Evolutionary conservation across 768 basidiomycete genomes (phyloP).

Genomic region (Omphalotus guepiniiformis): DNA sequence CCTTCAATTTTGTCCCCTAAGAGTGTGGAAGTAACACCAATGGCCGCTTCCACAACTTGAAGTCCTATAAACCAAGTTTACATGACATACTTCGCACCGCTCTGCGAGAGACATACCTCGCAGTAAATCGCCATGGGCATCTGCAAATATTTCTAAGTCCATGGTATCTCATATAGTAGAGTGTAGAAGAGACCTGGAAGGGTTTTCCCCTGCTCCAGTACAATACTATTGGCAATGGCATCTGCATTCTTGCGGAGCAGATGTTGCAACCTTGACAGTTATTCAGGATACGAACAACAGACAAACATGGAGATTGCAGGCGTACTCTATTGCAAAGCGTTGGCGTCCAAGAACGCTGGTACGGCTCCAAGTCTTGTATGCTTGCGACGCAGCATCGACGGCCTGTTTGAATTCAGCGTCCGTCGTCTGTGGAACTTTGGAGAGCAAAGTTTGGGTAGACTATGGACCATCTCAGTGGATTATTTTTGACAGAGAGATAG

Average conservation of each 20-base stretch:
- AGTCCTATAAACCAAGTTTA: constrained; percentile 34
- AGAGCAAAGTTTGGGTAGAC: constrained; percentile 89
- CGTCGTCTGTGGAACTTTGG: constrained; percentile 88
- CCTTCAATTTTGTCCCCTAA: constrained; percentile 92
- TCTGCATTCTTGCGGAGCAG: constrained; percentile 83
- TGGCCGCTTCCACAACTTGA: constrained; percentile 82
- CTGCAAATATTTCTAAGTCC: constrained; percentile 30
- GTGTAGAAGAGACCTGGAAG: constrained; percentile 51
- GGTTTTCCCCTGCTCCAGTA: constrained; percentile 96
- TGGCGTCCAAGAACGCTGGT: constrained; percentile 85
- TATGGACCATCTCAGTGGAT: constrained; percentile 24
- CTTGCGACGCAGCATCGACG: constrained; percentile 76
- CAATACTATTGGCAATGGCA: constrained; percentile 83
- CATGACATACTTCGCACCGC: background rate
- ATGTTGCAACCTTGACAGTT: constrained; percentile 65
- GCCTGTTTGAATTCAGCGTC: constrained; percentile 76
- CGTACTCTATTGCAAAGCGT: constrained; percentile 83
- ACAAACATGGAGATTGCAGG: constrained; percentile 12
- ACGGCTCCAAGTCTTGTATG: constrained; percentile 86
- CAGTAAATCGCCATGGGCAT: constrained; percentile 92
- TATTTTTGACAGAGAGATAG: background rate
- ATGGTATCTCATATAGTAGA: background rate
- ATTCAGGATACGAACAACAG: constrained; percentile 2
- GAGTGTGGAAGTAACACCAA: constrained; percentile 78
- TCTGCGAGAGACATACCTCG: constrained; percentile 37